Percentiles rank a stretch among this genome's conserved stretches.
These are phyloP conservation scores for Geotrichum candidum DNA, from an alignment of 1,139 yeast genomes.

Conservation along the genomic window DNA sequence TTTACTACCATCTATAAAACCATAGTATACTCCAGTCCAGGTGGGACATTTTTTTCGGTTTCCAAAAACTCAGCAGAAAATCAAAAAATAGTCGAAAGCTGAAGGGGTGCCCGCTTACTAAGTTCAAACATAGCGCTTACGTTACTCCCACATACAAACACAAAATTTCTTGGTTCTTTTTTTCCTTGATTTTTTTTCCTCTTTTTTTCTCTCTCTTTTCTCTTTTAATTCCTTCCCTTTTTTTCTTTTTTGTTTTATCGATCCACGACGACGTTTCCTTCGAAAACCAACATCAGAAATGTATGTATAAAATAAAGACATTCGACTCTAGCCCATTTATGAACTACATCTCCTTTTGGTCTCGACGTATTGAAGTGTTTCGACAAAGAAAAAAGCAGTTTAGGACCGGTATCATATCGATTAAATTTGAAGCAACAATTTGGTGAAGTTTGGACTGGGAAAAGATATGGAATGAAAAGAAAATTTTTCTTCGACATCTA, in stretches of 20 bases:
- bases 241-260: constrained; percentile 4
- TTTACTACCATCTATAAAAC: neutral
- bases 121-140: neutral
- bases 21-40: neutral
- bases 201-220: constrained; percentile 1
- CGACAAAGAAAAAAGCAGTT: neutral
- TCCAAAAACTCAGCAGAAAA: neutral
- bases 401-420: neutral
- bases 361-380: neutral
- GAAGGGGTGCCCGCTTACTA: neutral
- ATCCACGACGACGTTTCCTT: constrained; percentile 18
- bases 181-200: constrained; percentile 1
- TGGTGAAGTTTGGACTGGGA: neutral
- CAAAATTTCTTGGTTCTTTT: neutral
- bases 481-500: neutral
- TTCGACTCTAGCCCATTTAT: neutral
- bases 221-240: constrained; percentile 7
- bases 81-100: neutral
- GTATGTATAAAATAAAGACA: constrained; percentile 7
- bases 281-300: constrained; percentile 17
- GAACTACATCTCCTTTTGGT: neutral
- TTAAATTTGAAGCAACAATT: neutral
- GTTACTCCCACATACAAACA: neutral
- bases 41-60: neutral
- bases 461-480: neutral